Conservation (phyloP, 805 yeast genomes). For the Saccharomycopsis sp. region DNA sequence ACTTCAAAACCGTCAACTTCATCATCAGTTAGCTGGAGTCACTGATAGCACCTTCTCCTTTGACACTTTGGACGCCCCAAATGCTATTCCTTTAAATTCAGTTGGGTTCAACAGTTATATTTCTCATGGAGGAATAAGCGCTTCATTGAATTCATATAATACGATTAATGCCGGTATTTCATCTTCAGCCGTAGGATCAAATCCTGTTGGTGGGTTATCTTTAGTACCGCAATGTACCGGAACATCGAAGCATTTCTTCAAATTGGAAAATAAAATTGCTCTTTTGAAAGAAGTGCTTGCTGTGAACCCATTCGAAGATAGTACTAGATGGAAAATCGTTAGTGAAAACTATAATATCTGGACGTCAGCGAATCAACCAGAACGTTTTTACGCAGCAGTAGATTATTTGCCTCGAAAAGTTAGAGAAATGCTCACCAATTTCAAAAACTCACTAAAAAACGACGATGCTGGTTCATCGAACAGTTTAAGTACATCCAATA, state of each 20-base stretch:
- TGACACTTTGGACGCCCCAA: slow-evolving; percentile 3
- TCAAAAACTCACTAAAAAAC: slow-evolving; percentile 12
- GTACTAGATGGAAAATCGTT: slow-evolving; percentile 16
- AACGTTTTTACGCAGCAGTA: slow-evolving; percentile 20
- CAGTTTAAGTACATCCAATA: background rate
- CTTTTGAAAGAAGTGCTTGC: slow-evolving; percentile 19
- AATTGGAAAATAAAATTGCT: slow-evolving; percentile 21
- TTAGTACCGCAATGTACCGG: slow-evolving; percentile 20
- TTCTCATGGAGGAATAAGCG: slow-evolving; percentile 4
- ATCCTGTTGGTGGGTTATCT: background rate
- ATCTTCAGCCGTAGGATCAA: background rate
- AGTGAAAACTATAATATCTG: slow-evolving; percentile 21
- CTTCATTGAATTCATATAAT: background rate
- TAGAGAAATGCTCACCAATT: slow-evolving; percentile 18
- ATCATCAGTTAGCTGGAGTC: background rate
- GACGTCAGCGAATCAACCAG: slow-evolving; percentile 21
- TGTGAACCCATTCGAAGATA: slow-evolving; percentile 20
- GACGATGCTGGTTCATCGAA: background rate
- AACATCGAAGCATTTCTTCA: slow-evolving; percentile 20
- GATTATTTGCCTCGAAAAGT: slow-evolving; percentile 22
- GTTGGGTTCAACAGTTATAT: background rate
- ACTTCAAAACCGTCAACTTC: background rate
- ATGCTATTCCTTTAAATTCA: background rate
- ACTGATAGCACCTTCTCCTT: slow-evolving; percentile 1
- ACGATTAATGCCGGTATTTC: background rate